These are phyloP conservation scores for Meyerozyma carpophila DNA, from an alignment of 1,139 yeast species.

Conservation along the genomic window DNA sequence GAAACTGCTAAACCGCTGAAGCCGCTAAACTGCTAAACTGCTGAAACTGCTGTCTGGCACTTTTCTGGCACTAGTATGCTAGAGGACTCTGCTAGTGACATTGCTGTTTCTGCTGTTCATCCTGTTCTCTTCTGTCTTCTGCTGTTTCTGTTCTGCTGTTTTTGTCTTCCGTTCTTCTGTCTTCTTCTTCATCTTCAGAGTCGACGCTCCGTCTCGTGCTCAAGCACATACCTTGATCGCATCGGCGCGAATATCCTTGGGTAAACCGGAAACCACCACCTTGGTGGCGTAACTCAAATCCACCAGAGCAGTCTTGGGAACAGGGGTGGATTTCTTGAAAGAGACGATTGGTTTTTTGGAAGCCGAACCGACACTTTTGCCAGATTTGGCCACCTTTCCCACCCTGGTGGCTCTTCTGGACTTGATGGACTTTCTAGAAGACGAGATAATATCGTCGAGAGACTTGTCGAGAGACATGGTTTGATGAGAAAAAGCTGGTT, in stretches of 20 bases:
- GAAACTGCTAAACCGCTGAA: too few relatives aligned
- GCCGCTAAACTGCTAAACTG: too few relatives aligned
- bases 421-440: slow-evolving; percentile 38
- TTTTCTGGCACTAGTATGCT: too few relatives aligned
- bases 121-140: too few relatives aligned
- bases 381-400: slow-evolving; percentile 28
- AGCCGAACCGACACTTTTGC: slow-evolving; percentile 23
- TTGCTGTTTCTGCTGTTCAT: too few relatives aligned
- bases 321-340: slow-evolving; percentile 31
- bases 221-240: slow-evolving; percentile 71
- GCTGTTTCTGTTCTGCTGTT: too few relatives aligned
- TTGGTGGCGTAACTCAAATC: slow-evolving; percentile 62
- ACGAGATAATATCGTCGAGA: slow-evolving; percentile 87
- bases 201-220: slow-evolving; percentile 1
- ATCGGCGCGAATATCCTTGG: slow-evolving; percentile 72
- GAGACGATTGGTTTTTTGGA: slow-evolving; percentile 32
- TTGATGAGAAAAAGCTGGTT: neutral
- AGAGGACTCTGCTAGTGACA: too few relatives aligned
- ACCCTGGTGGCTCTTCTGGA: slow-evolving; percentile 7
- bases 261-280: slow-evolving; percentile 73
- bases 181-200: neutral
- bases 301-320: slow-evolving; percentile 23
- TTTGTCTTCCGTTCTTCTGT: too few relatives aligned
- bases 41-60: too few relatives aligned
- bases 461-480: slow-evolving; percentile 67